Evolutionary conservation across 1,284 basidiomycete species (phyloP).

Genomic region (Moesziomyces antarcticus): DNA sequence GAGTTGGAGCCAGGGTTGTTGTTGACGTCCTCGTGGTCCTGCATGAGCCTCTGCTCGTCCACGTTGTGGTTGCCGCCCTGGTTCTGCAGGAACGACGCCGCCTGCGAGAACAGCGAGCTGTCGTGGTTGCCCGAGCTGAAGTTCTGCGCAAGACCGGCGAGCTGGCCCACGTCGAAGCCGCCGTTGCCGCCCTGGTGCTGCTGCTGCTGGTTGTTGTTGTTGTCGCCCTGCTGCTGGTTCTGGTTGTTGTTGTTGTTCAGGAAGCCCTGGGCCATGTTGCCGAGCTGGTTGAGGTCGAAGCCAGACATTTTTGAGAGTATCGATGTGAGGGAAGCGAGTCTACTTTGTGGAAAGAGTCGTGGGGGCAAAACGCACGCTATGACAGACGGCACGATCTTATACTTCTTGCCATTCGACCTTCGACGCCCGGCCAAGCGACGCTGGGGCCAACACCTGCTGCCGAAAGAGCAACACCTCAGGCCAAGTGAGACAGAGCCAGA

Average conservation of each 20-base stretch:
- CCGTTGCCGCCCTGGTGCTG: conserved; percentile 32
- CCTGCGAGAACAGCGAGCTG: conserved; percentile 48
- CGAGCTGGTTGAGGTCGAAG: conserved; percentile 41
- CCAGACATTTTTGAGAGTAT: conserved; percentile 29
- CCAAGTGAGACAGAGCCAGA: conserved; percentile 10
- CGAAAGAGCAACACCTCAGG: conserved; percentile 28
- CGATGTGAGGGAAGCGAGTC: neutral
- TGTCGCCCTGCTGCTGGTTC: conserved; percentile 8
- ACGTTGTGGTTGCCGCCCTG: conserved; percentile 50
- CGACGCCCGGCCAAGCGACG: neutral
- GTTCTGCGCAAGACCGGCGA: conserved; percentile 48
- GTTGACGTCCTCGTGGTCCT: conserved; percentile 56
- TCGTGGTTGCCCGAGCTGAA: conserved; percentile 50
- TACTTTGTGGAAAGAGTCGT: neutral
- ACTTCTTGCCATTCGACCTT: neutral
- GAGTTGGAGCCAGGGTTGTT: conserved; percentile 46
- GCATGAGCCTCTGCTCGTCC: conserved; percentile 55
- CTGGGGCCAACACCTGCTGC: neutral
- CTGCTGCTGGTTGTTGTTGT: conserved; percentile 15
- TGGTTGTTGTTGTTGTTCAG: conserved; percentile 36
- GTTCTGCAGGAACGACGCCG: conserved; percentile 48
- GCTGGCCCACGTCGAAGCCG: conserved; percentile 54
- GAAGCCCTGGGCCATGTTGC: conserved; percentile 45
- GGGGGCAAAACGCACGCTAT: neutral
- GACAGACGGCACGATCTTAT: neutral